Base-by-base conservation (phyloP, 1,139 yeast species). In the Hansenula sp. region DNA sequence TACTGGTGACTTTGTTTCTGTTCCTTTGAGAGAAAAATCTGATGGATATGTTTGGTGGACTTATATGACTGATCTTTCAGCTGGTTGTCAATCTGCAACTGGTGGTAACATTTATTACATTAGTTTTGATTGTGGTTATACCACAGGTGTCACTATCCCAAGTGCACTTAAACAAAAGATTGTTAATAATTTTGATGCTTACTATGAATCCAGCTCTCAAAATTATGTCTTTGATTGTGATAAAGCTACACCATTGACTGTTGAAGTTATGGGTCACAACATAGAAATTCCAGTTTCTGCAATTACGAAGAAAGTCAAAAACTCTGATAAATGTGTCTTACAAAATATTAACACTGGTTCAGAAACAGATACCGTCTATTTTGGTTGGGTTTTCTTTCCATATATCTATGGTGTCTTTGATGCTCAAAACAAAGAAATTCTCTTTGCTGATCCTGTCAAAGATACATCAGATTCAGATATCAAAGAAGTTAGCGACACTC, bases 1-100 rank as follows among this genome's bases (percentile, higher is more conserved):
- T 47, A 37, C 55, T 2, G 76, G 75, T 11, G 43, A 50, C 9
- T 61, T 69, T 48, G 39, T 43, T 29, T 60, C 65, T 8, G 61
- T 66, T 32, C 34, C 34, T 10, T 12, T 22, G n/a, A 32, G 22
- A 16, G 62, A 61, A 5, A 56, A 66, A 34, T 18, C 36, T 19
- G 34, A 36, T n/a, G 34, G 40, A 10, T 25, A 25, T 12, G 34
- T 45, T 12, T 48, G 50, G 52, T 37, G 42, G 26, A 42, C 46
- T 18, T 40, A 45, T 32, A 26, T 47, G 9, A 41, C 41, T 31
- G 47, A 44, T 19, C 18, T 34, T 3, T 18, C 22, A 3, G 20
- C 16, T 18, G 38, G 35, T 10, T 38, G 41, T 34, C 29, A 34
- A 11, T 34, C 41, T 21, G 10, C 35, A 4, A 26, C 29, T 16